Percentiles rank a stretch among this genome's conserved stretches.
These are phyloP conservation scores for Aspergillus olivimuriae DNA, from an alignment of 495 filamentous ascomycete species.

Conservation along the genomic window DNA sequence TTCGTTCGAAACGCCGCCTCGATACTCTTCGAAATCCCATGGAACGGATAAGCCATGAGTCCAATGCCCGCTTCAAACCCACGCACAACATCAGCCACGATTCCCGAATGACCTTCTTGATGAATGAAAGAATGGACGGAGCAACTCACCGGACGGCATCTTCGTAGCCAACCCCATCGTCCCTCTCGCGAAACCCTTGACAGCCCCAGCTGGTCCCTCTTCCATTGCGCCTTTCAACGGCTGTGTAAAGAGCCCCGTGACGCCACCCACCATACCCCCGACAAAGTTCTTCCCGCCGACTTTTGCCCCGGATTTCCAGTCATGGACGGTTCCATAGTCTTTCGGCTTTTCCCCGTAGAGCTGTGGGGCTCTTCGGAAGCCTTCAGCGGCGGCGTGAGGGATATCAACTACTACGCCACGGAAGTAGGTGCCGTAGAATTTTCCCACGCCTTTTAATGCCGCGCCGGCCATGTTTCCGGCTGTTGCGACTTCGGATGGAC, in stretches of 20 bases:
- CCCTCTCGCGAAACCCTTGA: conserved; percentile 66
- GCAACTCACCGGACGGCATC: conserved; percentile 6
- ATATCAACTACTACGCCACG: conserved; percentile 52
- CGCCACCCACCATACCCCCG: conserved; percentile 67
- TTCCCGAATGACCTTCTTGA: background rate
- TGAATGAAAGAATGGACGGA: background rate
- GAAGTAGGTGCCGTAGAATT: conserved; percentile 23
- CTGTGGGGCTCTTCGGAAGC: conserved; percentile 76
- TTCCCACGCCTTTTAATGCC: conserved; percentile 24
- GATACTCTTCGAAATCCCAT: background rate
- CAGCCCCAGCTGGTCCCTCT: conserved; percentile 28
- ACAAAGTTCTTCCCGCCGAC: conserved; percentile 52
- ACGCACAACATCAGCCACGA: background rate
- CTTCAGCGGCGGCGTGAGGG: conserved; percentile 66
- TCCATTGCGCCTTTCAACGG: conserved; percentile 57
- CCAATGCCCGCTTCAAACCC: background rate
- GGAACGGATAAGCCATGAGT: background rate
- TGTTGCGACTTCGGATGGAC: conserved; percentile 7
- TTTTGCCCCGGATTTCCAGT: conserved; percentile 29
- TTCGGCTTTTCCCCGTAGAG: conserved; percentile 59
- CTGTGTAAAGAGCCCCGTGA: conserved; percentile 60
- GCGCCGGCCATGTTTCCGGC: conserved; percentile 21
- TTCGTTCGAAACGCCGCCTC: background rate
- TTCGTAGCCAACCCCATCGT: conserved; percentile 69
- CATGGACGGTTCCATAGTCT: conserved; percentile 27